These are phyloP conservation scores for Beauveria sp. DNA, from an alignment of 2,329 filamentous ascomycete species.

Conservation along the genomic window DNA sequence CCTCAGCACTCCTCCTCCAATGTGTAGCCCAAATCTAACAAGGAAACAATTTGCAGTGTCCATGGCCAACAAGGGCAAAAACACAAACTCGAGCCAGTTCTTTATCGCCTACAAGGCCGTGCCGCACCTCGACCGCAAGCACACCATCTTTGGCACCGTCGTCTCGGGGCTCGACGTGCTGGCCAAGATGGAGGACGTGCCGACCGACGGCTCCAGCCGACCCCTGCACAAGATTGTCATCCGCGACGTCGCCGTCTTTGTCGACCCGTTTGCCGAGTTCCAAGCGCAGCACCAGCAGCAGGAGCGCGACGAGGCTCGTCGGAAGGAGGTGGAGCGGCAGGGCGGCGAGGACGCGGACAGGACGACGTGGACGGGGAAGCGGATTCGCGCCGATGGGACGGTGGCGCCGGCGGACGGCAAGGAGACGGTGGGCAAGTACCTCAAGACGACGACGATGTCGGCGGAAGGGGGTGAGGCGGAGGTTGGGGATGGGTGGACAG, in stretches of 20 bases:
- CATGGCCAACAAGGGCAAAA: constrained; percentile 99
- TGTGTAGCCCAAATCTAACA: neutral
- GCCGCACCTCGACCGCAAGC: constrained; percentile 85
- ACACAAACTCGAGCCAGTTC: constrained; percentile 91
- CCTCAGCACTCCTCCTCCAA: constrained; percentile 26
- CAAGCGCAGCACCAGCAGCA: constrained; percentile 62
- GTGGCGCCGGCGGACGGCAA: constrained; percentile 37
- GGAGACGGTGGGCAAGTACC: constrained; percentile 67
- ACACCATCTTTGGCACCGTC: constrained; percentile 90
- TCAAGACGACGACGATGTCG: constrained; percentile 48
- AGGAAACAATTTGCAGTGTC: constrained; percentile 32
- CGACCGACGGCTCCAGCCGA: constrained; percentile 66
- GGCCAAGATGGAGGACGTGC: constrained; percentile 66
- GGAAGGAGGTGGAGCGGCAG: constrained; percentile 52
- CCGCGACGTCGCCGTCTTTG: constrained; percentile 73
- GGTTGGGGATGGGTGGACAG: constrained; percentile 47
- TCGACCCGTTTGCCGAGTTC: constrained; percentile 95
- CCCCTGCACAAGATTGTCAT: constrained; percentile 76
- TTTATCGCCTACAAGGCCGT: constrained; percentile 86
- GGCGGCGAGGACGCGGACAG: constrained; percentile 81
- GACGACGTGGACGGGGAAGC: constrained; percentile 94
- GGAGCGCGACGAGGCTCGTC: constrained; percentile 49
- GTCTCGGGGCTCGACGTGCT: constrained; percentile 70
- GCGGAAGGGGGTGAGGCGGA: constrained; percentile 34
- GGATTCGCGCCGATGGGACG: constrained; percentile 62